Evolutionary conservation across 495 filamentous ascomycete species (phyloP).

Genomic region (Aspergillus steynii): DNA sequence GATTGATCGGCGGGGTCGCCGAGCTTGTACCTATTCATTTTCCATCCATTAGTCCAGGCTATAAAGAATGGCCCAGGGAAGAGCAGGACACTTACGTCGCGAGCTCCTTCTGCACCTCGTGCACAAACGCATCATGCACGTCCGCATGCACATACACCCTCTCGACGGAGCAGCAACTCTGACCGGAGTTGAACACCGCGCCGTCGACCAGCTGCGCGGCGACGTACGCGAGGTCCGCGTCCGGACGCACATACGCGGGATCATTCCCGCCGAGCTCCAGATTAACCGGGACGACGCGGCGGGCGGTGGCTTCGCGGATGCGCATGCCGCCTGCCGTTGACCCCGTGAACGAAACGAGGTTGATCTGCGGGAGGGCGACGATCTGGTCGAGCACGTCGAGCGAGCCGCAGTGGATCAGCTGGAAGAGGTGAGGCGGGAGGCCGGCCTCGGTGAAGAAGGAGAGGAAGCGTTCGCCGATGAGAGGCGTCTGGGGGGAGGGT

Average conservation of each 20-base stretch:
- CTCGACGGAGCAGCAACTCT: constrained; percentile 94
- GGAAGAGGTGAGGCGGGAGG: constrained; percentile 76
- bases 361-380: constrained; percentile 71
- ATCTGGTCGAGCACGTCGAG: constrained; percentile 70
- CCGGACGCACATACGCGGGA: constrained; percentile 81
- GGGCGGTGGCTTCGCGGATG: constrained; percentile 77
- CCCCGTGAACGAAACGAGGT: constrained; percentile 85
- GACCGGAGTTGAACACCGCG: constrained; percentile 93
- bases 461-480: constrained; percentile 79
- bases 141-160: constrained; percentile 87
- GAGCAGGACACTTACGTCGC: constrained; percentile 31
- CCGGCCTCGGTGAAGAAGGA: constrained; percentile 78
- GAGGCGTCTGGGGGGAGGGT: constrained; percentile 90
- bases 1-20: constrained; percentile 78
- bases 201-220: constrained; percentile 94
- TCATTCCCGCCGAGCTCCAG: constrained; percentile 95
- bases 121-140: constrained; percentile 79
- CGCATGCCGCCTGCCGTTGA: constrained; percentile 83
- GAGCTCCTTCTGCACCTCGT: constrained; percentile 74
- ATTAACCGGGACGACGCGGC: constrained; percentile 76
- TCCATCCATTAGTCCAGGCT: neutral
- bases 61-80: neutral
- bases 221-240: constrained; percentile 85
- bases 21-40: constrained; percentile 68
- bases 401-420: constrained; percentile 84